Percentiles rank a stretch among this genome's conserved stretches.
Evolutionary conservation across 2,329 filamentous ascomycete genomes (phyloP).

Genomic region (Ascochyta rabiei): DNA sequence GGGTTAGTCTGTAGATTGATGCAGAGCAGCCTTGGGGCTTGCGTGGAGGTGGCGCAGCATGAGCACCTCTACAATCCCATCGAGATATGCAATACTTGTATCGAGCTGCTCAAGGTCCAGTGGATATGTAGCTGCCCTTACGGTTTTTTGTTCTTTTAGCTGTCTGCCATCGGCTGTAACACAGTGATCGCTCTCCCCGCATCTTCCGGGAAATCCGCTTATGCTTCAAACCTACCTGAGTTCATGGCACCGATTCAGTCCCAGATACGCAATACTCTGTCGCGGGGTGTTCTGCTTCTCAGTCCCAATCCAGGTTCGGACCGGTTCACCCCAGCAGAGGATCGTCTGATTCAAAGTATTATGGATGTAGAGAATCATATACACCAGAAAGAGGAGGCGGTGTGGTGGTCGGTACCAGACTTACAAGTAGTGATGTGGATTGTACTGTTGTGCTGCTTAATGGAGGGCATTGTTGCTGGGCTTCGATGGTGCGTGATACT

Average conservation of each 20-base stretch:
- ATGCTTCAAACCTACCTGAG: too few species aligned
- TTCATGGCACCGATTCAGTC: background rate
- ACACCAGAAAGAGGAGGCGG: too few species aligned
- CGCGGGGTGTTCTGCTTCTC: background rate
- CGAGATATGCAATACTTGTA: background rate
- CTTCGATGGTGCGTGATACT: background rate
- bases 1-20: background rate
- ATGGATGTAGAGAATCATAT: background rate
- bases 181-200: background rate
- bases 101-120: background rate
- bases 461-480: background rate
- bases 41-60: conserved; percentile 1
- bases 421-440: conserved; percentile 8
- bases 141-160: background rate
- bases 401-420: conserved; percentile 1
- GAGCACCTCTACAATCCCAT: background rate
- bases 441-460: conserved; percentile 6
- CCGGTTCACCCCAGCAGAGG: background rate
- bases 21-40: background rate
- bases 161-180: background rate
- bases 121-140: background rate
- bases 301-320: background rate
- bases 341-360: background rate
- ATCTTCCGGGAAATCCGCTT: background rate
- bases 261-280: background rate